Evolutionary conservation across 108 stramenopile species (phyloP).

Genomic region (Poteriospumella lacustris): DNA sequence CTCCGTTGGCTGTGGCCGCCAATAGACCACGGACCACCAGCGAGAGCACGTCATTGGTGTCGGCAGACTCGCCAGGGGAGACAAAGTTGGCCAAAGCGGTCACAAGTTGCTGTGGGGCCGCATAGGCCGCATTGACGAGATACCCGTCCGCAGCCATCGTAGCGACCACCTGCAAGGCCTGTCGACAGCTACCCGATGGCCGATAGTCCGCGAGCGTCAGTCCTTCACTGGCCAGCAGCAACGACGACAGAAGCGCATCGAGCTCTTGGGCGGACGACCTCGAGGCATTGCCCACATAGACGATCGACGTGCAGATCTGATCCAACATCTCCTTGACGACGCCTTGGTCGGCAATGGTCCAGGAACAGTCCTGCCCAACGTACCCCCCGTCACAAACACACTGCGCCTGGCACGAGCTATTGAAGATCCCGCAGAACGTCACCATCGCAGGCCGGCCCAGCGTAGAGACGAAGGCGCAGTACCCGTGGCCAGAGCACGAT

Average conservation of each 20-base stretch:
- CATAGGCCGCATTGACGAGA: no score
- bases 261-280: not conserved
- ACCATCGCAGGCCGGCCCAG: not conserved
- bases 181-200: no score
- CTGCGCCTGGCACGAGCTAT: not conserved
- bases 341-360: not conserved
- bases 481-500: not conserved
- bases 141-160: no score
- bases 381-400: not conserved
- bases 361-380: not conserved
- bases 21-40: not conserved
- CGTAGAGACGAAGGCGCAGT: not conserved
- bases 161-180: no score
- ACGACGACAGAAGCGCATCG: not conserved
- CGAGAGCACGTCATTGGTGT: no score
- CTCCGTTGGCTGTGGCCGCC: not conserved
- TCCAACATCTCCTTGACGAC: not conserved
- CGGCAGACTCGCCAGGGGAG: no score
- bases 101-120: no score
- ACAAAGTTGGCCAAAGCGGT: no score
- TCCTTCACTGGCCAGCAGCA: not conserved
- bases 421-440: not conserved
- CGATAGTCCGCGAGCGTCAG: not conserved
- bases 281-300: not conserved
- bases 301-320: not conserved